These are phyloP conservation scores for Nemania sp. DNA, from an alignment of 2,329 filamentous ascomycete species.

Conservation along the genomic window DNA sequence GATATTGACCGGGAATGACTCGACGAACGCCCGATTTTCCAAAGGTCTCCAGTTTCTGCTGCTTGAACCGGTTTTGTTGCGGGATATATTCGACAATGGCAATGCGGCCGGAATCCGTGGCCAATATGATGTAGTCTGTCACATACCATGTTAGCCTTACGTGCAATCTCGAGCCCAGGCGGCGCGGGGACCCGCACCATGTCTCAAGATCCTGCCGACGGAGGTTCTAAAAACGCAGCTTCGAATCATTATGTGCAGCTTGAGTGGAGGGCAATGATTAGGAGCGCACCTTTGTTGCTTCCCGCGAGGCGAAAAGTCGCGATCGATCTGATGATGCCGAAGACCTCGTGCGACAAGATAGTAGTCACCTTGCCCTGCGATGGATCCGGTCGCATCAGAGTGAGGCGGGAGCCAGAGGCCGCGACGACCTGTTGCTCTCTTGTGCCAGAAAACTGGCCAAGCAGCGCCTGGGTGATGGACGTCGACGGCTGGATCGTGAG, in stretches of 20 bases:
- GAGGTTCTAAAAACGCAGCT: constrained; percentile 51
- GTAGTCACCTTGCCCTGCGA: constrained; percentile 84
- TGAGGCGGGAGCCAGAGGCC: constrained; percentile 86
- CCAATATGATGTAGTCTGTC: constrained; percentile 86
- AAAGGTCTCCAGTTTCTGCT: constrained; percentile 76
- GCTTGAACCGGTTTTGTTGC: constrained; percentile 75
- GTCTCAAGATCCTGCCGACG: constrained; percentile 31
- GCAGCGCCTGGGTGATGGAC: constrained; percentile 84
- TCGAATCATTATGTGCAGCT: not conserved
- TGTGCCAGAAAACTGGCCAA: constrained; percentile 93
- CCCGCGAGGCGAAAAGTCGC: constrained; percentile 90
- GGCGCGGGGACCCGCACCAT: constrained; percentile 31
- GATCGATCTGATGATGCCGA: constrained; percentile 90
- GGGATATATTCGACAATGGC: constrained; percentile 91
- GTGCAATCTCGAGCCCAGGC: constrained; percentile 17
- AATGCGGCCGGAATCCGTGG: constrained; percentile 93
- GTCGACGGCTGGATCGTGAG: constrained; percentile 93
- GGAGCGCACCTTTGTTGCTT: constrained; percentile 84
- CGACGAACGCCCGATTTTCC: constrained; percentile 94
- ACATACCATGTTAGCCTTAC: constrained; percentile 31
- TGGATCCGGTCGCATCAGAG: constrained; percentile 83
- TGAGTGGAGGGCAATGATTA: not conserved
- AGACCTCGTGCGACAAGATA: constrained; percentile 88
- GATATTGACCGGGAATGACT: constrained; percentile 92
- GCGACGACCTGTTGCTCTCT: constrained; percentile 98